A percentile compares a stretch with the other conserved stretches of the same genome.
phyloP scores from a whole-genome alignment of 257 asterid species.

The Nyctanthes arbortristis region DNA sequence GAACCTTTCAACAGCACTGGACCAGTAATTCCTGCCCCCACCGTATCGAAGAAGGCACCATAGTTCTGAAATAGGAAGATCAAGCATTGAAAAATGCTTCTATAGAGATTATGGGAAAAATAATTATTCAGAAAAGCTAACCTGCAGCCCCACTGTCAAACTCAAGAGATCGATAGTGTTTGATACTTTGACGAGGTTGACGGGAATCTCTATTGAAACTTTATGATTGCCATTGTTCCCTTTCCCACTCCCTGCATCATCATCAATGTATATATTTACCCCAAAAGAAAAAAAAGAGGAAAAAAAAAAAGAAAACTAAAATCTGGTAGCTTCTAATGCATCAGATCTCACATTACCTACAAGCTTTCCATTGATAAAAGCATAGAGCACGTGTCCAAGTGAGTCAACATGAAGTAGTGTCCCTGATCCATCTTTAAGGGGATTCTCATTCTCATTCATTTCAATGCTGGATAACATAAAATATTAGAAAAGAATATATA shows the following conservation, averaged over 20 bases:
- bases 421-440: constrained; percentile 61
- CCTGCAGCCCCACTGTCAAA: constrained; percentile 84
- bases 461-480: constrained; percentile 46
- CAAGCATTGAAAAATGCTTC: constrained; percentile 20
- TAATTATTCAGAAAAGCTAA: constrained; percentile 25
- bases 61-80: constrained; percentile 52
- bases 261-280: not conserved
- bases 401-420: constrained; percentile 65
- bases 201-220: constrained; percentile 60
- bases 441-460: constrained; percentile 52
- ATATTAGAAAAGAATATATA: not conserved
- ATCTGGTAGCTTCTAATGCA: too few species aligned
- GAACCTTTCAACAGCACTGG: constrained; percentile 62
- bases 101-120: not conserved
- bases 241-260: constrained; percentile 61
- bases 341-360: constrained; percentile 68
- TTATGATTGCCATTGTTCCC: constrained; percentile 44
- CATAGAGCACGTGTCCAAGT: constrained; percentile 72
- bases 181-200: constrained; percentile 52
- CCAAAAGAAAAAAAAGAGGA: too few species aligned
- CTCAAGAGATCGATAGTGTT: constrained; percentile 78
- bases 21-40: constrained; percentile 71
- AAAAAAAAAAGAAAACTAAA: too few species aligned
- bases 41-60: constrained; percentile 60
- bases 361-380: constrained; percentile 68